Percentiles rank a stretch among this genome's conserved stretches.
These are phyloP conservation scores for Astrephomene gubernaculifera DNA, from an alignment of 139 green algal genomes.

Conservation along the genomic window DNA sequence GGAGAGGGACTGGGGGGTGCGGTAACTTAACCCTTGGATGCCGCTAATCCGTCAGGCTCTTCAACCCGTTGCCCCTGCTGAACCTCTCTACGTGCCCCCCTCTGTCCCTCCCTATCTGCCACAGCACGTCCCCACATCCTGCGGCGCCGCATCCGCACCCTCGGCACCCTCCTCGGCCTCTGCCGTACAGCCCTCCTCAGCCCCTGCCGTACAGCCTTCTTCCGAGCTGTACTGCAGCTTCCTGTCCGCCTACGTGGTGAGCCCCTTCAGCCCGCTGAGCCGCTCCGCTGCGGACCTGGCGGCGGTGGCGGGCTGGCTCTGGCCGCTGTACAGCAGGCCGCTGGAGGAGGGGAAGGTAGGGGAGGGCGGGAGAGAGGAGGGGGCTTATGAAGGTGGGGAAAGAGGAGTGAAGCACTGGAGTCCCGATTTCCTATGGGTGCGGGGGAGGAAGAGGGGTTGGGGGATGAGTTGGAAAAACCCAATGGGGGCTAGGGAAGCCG, in stretches of 20 bases:
- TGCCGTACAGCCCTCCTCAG: too few species aligned
- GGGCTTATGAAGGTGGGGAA: background rate
- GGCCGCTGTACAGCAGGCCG: conserved; percentile 26
- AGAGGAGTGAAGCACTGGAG: too few species aligned
- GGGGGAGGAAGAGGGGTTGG: too few species aligned
- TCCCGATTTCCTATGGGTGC: too few species aligned
- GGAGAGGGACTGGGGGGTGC: background rate
- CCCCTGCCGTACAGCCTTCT: background rate
- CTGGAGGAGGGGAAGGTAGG: conserved; percentile 36
- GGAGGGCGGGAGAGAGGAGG: background rate
- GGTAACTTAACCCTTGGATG: background rate
- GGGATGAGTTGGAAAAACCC: too few species aligned
- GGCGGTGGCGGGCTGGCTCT: conserved; percentile 32
- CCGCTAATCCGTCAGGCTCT: too few species aligned
- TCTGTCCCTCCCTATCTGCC: background rate
- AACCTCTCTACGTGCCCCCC: background rate
- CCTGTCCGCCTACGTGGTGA: conserved; percentile 4
- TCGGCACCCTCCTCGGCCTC: background rate
- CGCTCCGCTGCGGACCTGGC: conserved; percentile 21
- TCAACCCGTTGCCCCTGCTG: too few species aligned
- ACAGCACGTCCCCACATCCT: conserved; percentile 10
- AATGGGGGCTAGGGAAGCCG: too few species aligned
- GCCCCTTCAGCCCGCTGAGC: background rate
- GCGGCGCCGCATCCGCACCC: background rate
- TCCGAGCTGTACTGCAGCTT: conserved; percentile 23